Base-by-base conservation (phyloP, 495 filamentous ascomycete species). In the Parathielavia appendiculata region DNA sequence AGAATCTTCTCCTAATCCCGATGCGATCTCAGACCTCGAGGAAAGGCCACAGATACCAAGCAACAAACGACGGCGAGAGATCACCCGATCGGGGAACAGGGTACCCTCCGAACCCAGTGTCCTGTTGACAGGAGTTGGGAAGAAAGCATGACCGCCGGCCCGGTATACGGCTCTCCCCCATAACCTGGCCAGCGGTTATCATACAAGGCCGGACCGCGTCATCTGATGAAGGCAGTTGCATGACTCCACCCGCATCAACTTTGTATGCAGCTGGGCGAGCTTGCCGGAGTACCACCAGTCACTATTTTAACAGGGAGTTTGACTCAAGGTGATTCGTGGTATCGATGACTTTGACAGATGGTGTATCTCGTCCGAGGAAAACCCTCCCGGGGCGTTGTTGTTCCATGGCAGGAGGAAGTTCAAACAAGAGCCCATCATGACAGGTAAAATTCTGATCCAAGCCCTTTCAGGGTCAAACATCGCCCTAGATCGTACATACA, bases 401-500 rank as follows among this genome's bases (percentile, higher is more conserved):
- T 1, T 4, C 9, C 9, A 19, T 8, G 5, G 8, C 41, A 4
- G 19, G 8, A 19, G 20, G 19, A 11, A 10, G 17, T 7, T 45
- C 4, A n/a, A 5, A 52, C 19, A 40, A 20, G 3, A 12, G n/a
- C 35, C 32, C 14, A n/a, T 32, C 34, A 40, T 14, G 54, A 22
- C 19, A 12, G 44, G 36, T 7, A 40, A 17, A 16, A 32, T 39
- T 32, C 38, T 20, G 35, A 41, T 30, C 19, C 54, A 41, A 43
- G 5, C 14, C 23, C 17, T 20, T 34, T 16, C 17, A 39, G 44
- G 22, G 17, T 20, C 17, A 14, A 26, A 10, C 38, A 32, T 57
- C 47, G 55, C 39, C 23, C n/a, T 35, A 51, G 19, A 19, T 39
- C 32, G 26, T 56, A 26, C 44, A 40, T 56, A 56, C 54, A 56